Base-by-base conservation (phyloP, 768 basidiomycete species). In the Paxillus rubicundulus region DNA sequence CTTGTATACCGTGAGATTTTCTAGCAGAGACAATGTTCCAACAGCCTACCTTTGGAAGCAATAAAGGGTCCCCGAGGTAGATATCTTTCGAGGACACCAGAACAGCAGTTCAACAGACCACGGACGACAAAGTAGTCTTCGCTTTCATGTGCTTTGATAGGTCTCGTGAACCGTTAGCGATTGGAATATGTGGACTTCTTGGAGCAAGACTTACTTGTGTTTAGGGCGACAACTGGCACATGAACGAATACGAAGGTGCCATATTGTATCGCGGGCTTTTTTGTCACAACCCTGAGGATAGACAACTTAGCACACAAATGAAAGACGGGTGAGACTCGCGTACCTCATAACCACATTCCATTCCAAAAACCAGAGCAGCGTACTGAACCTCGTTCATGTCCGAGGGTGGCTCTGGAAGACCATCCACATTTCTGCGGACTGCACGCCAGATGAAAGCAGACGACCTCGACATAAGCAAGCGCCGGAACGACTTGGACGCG, bases 381-480 rank as follows among this genome's bases (percentile, higher is more conserved):
- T 74, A 83, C 46, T 74, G 72, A n/a, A 77, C 70, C 56, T 82
- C 80, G 27, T 55, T 70, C 70, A 82, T 68, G 41, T 71, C 75
- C n/a, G 64, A 47, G 12, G 78, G 81, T 36, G 70, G 74, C 21
- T 73, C 70, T 4, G 81, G 82, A 24, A 82, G 61, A 16, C 61
- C 70, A 17, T 53, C 58, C 30, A 80, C 56, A 48, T 72, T 72
- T 40, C 54, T 45, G 18, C 74, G 69, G 32, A 75, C 71, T 21
- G 66, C 54, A 27, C 53, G 61, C 70, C 71, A 59, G 60, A 72
- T 47, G 54, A 70, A 57, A 63, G 59, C 49, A 59, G 67, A 13
- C 51, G 72, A 37, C 50, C 48, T 48, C 12, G 50, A 59, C 55
- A 75, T 68, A 14, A 82, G 72, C 5, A 80, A 64, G 2, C 50